phyloP scores from a whole-genome alignment of 192 early-diverging fungal genomes.

The Lobosporangium transversale region DNA sequence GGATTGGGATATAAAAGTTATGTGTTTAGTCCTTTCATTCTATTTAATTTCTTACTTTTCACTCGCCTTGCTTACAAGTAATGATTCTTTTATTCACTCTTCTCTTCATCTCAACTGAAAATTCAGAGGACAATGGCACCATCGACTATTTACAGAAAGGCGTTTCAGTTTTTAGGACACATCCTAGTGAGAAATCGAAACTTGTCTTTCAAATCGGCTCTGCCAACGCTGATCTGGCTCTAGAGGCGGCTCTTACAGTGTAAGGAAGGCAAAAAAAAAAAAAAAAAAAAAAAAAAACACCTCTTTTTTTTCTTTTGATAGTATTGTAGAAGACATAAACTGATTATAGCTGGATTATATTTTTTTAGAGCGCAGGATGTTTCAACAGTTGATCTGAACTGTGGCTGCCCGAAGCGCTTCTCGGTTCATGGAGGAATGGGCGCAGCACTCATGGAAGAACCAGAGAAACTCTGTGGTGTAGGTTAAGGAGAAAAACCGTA shows the following conservation, averaged over 20 bases:
- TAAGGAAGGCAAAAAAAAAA: conserved; percentile 49
- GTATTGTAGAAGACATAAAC: not conserved
- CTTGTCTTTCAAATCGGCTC: conserved; percentile 96
- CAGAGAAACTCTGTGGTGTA: conserved; percentile 80
- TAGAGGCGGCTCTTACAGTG: conserved; percentile 85
- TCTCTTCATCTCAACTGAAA: not conserved
- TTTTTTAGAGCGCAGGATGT: conserved; percentile 79
- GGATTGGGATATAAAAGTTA: not conserved
- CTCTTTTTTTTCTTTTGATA: too few relatives aligned
- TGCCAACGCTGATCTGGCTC: conserved; percentile 83
- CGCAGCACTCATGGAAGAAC: conserved; percentile 86
- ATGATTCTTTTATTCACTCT: conserved; percentile 5
- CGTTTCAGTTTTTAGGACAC: conserved; percentile 76
- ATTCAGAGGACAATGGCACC: conserved; percentile 68
- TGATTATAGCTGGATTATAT: not conserved
- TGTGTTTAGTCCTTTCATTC: not conserved
- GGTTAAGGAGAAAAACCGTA: not conserved
- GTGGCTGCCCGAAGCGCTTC: conserved; percentile 97
- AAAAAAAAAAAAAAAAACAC: not conserved
- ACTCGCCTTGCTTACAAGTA: not conserved
- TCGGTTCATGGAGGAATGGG: conserved; percentile 96
- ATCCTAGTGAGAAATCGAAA: conserved; percentile 75
- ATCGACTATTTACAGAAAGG: conserved; percentile 78
- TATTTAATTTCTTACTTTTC: not conserved
- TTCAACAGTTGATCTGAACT: conserved; percentile 94